These are phyloP conservation scores for Balansia obtecta DNA, from an alignment of 2,329 filamentous ascomycete species.

Conservation along the genomic window DNA sequence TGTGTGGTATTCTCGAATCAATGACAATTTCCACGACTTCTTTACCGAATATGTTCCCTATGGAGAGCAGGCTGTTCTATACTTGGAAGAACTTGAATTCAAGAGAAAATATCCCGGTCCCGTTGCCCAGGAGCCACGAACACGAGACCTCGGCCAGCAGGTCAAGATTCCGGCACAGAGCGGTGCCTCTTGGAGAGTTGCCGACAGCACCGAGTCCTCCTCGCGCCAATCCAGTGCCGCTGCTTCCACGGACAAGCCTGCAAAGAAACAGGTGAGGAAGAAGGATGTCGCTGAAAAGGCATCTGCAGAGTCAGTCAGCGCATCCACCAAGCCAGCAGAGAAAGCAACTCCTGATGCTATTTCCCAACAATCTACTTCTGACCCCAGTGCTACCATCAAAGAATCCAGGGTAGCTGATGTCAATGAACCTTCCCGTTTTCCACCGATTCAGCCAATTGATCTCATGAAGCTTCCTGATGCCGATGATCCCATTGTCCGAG, in stretches of 20 bases:
- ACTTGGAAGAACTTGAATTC: slow-evolving; percentile 92
- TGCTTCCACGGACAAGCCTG: slow-evolving; percentile 18
- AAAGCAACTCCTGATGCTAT: slow-evolving; percentile 14
- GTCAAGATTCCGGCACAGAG: slow-evolving; percentile 78
- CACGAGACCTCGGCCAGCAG: slow-evolving; percentile 49
- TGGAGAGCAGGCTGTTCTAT: slow-evolving; percentile 87
- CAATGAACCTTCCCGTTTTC: slow-evolving; percentile 51
- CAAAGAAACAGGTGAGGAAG: slow-evolving; percentile 15
- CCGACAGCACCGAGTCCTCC: slow-evolving; percentile 43
- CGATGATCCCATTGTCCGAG: slow-evolving; percentile 78
- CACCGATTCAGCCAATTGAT: slow-evolving; percentile 60
- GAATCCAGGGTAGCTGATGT: slow-evolving; percentile 46
- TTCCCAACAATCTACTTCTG: slow-evolving; percentile 9
- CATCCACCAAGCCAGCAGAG: slow-evolving; percentile 19
- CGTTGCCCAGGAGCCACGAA: slow-evolving; percentile 30
- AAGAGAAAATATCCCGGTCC: slow-evolving; percentile 62
- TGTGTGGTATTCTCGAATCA: slow-evolving; percentile 84
- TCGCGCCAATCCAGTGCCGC: slow-evolving; percentile 51
- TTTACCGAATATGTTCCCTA: slow-evolving; percentile 96
- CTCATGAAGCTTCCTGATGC: slow-evolving; percentile 63
- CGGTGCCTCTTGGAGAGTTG: slow-evolving; percentile 69
- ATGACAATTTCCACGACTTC: slow-evolving; percentile 97
- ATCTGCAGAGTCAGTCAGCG: slow-evolving; percentile 11
- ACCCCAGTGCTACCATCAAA: slow-evolving; percentile 17
- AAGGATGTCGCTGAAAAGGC: slow-evolving; percentile 18